Percentiles rank a stretch among this genome's conserved stretches.
Evolutionary conservation across 2,329 filamentous ascomycete species (phyloP).

Genomic region (Microsporum audouinii): DNA sequence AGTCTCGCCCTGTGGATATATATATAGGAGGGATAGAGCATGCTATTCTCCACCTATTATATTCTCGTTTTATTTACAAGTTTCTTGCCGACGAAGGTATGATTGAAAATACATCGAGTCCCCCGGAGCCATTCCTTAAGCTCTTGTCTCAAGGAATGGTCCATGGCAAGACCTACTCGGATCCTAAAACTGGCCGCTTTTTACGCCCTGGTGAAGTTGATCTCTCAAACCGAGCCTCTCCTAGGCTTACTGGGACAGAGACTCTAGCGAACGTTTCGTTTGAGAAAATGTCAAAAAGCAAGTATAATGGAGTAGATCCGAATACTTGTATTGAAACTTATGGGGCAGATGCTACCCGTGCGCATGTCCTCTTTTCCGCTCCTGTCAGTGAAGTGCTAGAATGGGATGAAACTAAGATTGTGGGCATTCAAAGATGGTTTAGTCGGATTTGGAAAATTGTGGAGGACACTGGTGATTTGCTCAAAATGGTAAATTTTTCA

Average conservation of each 20-base stretch:
- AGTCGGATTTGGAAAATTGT: conserved; percentile 53
- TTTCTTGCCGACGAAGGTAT: conserved; percentile 51
- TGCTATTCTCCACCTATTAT: conserved; percentile 79
- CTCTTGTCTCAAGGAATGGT: conserved; percentile 89
- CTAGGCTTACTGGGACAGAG: conserved; percentile 52
- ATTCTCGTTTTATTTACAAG: conserved; percentile 83
- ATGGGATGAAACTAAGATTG: conserved; percentile 76
- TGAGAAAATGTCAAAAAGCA: conserved; percentile 94
- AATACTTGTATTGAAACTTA: conserved; percentile 58
- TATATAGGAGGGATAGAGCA: conserved; percentile 86
- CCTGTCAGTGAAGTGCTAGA: conserved; percentile 73
- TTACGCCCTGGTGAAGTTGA: conserved; percentile 66
- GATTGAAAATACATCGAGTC: conserved; percentile 15
- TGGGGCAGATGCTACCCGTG: conserved; percentile 71
- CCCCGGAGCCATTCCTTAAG: conserved; percentile 66
- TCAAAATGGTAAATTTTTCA: conserved; percentile 18
- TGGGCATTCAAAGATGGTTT: conserved; percentile 73
- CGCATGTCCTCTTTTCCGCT: conserved; percentile 81
- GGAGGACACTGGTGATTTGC: conserved; percentile 22
- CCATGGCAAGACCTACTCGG: conserved; percentile 69
- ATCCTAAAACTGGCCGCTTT: conserved; percentile 64
- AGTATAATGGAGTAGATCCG: conserved; percentile 83
- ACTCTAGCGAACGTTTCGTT: conserved; percentile 52
- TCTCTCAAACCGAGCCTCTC: conserved; percentile 43
- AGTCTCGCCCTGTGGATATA: conserved; percentile 63